Base-by-base conservation (phyloP, 495 filamentous ascomycete genomes). In the Darksidea phi region DNA sequence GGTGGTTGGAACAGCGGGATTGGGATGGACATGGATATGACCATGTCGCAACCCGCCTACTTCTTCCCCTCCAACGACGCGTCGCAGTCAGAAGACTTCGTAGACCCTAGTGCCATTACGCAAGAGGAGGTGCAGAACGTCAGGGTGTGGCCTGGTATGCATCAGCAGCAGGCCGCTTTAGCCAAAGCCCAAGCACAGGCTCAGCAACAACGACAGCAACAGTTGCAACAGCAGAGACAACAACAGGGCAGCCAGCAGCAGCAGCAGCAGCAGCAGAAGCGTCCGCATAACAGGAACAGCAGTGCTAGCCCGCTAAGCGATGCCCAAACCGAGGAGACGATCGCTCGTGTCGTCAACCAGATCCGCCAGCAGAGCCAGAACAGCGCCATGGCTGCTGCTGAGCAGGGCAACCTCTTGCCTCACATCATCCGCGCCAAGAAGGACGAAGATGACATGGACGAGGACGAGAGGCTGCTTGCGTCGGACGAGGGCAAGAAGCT, bases 401-500 rank as follows among this genome's bases (percentile, higher is more conserved):
- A 76, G 32, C 72, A 73, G 43, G 75, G 8, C 78, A 83, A 28
- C 32, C 13, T 46, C 12, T 77, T 84, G 48, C 74, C 82, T 36
- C 84, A 88, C 68, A 70, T 84, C 36, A 74, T 79, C 37, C 77
- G 82, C 41, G 70, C 75, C 12, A 86, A 80, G 76, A 98, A 97
- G 80, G 89, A 96, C 41, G 90, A 96, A 70, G 90, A 94, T 54
- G 93, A 97, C 26, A 97, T 98, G 93, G 94, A 99, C 74, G 91
- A 96, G 72, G 94, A 99, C 67, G 94, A 97, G 80, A 79, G 89
- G 59, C 78, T 97, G 2, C 81, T 99, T 15, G 90, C 89, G 5
- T 96, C 91, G 63, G 94, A 97, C 67, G 93, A 95, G 74, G 94
- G 93, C 45, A 99, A 99, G 84, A 96, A 95, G 75, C 80, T 99